Evolutionary conservation across 1,284 basidiomycete species (phyloP).

Genomic region (Malassezia slooffiae): DNA sequence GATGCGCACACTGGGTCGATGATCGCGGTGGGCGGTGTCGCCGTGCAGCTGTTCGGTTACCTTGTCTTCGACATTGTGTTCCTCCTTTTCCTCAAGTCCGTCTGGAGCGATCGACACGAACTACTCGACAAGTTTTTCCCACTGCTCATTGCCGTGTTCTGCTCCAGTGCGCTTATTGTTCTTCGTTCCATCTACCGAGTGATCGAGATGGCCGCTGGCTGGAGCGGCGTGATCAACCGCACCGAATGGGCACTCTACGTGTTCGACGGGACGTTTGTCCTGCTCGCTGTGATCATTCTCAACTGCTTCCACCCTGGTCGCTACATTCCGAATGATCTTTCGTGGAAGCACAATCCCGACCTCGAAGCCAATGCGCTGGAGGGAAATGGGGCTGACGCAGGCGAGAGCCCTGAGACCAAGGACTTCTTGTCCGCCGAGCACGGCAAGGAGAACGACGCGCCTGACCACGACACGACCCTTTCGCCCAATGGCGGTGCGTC

Average conservation of each 20-base stretch:
- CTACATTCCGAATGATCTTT: conserved; percentile 16
- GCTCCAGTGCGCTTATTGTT: conserved; percentile 21
- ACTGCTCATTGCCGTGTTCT: conserved; percentile 14
- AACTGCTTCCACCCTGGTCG: conserved; percentile 17
- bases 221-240: conserved; percentile 19
- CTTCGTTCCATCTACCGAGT: conserved; percentile 21
- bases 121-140: background rate
- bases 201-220: conserved; percentile 25
- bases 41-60: conserved; percentile 21
- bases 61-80: conserved; percentile 18
- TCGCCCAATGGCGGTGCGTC: no score
- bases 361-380: background rate
- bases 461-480: no score
- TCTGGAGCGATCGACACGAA: conserved; percentile 1
- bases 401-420: no score
- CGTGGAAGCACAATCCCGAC: conserved; percentile 13
- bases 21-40: conserved; percentile 22
- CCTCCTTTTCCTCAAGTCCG: conserved; percentile 10
- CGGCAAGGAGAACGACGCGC: no score
- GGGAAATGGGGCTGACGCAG: no score
- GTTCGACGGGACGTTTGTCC: conserved; percentile 19
- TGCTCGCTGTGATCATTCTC: conserved; percentile 16
- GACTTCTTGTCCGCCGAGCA: no score
- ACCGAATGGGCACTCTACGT: conserved; percentile 24
- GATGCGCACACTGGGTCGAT: conserved; percentile 12